Conservation (phyloP, 768 basidiomycete species). For the Russula brevipes region DNA sequence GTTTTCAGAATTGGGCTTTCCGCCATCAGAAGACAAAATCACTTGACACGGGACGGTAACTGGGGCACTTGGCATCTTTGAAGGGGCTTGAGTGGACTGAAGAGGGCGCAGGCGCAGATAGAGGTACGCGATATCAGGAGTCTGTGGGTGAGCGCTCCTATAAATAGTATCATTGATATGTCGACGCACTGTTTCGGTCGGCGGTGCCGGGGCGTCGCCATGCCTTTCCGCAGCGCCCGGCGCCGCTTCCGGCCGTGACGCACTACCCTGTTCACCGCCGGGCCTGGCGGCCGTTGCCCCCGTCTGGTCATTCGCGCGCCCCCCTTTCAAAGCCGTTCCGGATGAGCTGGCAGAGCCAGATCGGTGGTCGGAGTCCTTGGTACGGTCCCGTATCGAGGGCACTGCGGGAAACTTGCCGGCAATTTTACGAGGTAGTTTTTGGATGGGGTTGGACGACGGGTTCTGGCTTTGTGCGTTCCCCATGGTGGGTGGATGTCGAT, state of each 20-base stretch:
- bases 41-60: constrained; percentile 47
- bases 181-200: constrained; percentile 15
- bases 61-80: constrained; percentile 32
- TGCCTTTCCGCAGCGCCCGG: not conserved
- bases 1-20: constrained; percentile 1
- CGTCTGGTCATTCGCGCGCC: not conserved
- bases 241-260: constrained; percentile 16
- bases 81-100: constrained; percentile 1
- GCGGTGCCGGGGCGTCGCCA: constrained; percentile 12
- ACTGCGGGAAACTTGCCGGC: not conserved
- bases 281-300: not conserved
- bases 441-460: not conserved
- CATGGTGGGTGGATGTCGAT: constrained; percentile 16
- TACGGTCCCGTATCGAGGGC: not conserved
- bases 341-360: constrained; percentile 22
- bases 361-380: constrained; percentile 22
- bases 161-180: not conserved
- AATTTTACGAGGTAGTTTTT: constrained; percentile 8
- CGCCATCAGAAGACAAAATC: constrained; percentile 1
- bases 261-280: not conserved
- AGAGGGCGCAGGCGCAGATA: not conserved
- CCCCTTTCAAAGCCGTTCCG: constrained; percentile 10
- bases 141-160: not conserved
- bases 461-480: constrained; percentile 22
- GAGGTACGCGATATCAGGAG: not conserved